phyloP scores from a whole-genome alignment of 306 rosid species.

The Dalbergia cultrata region DNA sequence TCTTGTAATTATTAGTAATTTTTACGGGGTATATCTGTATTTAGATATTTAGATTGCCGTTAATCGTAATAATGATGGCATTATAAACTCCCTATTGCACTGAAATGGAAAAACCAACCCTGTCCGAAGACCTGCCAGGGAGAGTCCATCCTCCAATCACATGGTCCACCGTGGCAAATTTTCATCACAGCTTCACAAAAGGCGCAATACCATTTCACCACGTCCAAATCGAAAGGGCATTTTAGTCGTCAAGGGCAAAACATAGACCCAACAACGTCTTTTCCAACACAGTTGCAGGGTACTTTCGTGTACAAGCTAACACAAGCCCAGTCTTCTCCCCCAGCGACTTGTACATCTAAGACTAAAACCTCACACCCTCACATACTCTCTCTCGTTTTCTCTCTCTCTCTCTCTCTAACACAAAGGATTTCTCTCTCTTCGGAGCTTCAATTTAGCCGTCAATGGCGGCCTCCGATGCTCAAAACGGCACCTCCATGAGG shows the following conservation, averaged over 20 bases:
- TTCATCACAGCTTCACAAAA: neutral
- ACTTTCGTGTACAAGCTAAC: neutral
- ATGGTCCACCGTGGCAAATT: slow-evolving; percentile 13
- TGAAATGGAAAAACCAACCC: neutral
- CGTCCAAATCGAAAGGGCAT: neutral
- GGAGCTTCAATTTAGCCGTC: slow-evolving; percentile 69
- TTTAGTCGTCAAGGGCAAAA: neutral
- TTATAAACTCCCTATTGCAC: too few relatives aligned
- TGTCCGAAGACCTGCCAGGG: slow-evolving; percentile 35
- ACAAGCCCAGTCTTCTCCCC: slow-evolving; percentile 4
- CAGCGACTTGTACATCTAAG: slow-evolving; percentile 48
- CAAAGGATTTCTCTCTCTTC: slow-evolving; percentile 14
- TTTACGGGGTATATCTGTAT: too few relatives aligned
- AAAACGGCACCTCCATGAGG: slow-evolving; percentile 60
- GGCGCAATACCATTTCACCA: neutral
- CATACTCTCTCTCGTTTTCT: slow-evolving; percentile 33
- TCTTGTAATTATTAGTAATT: too few relatives aligned
- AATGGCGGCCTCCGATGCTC: slow-evolving; percentile 89
- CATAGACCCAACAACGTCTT: slow-evolving; percentile 32
- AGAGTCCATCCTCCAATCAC: slow-evolving; percentile 39
- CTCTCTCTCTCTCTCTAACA: slow-evolving; percentile 14
- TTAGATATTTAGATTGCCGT: too few relatives aligned
- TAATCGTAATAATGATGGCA: too few relatives aligned
- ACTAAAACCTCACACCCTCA: slow-evolving; percentile 33
- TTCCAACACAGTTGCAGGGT: neutral